Base-by-base conservation (phyloP, 1,284 basidiomycete species). In the Hemileia vastatrix region DNA sequence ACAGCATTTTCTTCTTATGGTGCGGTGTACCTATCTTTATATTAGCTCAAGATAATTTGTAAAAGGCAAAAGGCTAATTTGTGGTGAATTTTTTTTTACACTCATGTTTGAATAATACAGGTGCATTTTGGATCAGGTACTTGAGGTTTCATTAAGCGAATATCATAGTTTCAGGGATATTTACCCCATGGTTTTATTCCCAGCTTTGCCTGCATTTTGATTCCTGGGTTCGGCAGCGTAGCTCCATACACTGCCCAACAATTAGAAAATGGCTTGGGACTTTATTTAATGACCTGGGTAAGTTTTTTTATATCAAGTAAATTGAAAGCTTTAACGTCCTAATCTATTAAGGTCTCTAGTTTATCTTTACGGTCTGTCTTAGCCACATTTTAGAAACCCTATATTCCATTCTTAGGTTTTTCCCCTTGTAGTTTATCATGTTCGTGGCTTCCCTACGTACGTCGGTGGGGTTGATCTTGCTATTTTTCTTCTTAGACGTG, bases 401-500 rank as follows among this genome's bases (percentile, higher is more conserved):
- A 18, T n/a, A 31, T 15, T 21, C n/a, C 9, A 43, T 43, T 43
- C 40, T 43, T 8, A 8, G 8, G 8, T 43, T n/a, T 18, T 19
- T 6, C 9, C 15, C 50, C 27, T 58, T 63, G 60, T 59, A 67
- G 76, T 66, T 73, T 75, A 6, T 56, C 13, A 50, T 67, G 72
- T 65, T 78, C 56, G 49, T 88, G 57, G 85, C 81, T 1, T 78
- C 84, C 0, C 75, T 88, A 6, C 82, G 85, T 58, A 84, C 83
- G 48, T 87, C 83, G 59, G 55, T 86, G 32, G 83, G 81, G 1
- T 81, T 90, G 58, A 79, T 84, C 48, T 70, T 79, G 2, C 80
- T 94, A 27, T 87, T 96, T 78, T 80, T 83, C 74, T 83, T 83
- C 79, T 82, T 95, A 4, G 80, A 83, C 31, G 66, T 81, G 40